A percentile compares a stretch with the other conserved stretches of the same genome.
Conservation (phyloP, 139 green algal species). For the Coccomyxa sp. region DNA sequence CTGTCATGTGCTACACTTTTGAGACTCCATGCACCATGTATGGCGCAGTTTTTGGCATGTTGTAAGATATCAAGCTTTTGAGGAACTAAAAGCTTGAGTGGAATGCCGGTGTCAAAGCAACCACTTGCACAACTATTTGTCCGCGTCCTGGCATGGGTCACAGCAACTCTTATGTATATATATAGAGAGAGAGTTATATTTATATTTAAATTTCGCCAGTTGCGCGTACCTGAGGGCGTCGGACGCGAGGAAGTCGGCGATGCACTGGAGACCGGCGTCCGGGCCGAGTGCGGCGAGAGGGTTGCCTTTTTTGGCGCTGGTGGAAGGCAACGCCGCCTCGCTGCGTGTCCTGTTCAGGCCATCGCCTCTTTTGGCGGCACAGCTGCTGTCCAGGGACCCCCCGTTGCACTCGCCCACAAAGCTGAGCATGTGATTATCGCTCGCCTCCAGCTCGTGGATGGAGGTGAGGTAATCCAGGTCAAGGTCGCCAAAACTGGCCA, state of each 20-base stretch:
- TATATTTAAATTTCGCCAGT: too few relatives aligned
- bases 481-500: not conserved
- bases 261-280: not conserved
- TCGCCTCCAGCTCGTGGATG: conserved; percentile 7
- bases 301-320: not conserved
- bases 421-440: not conserved
- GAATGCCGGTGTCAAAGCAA: too few relatives aligned
- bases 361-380: not conserved
- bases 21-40: too few relatives aligned
- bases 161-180: too few relatives aligned
- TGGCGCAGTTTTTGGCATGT: too few relatives aligned
- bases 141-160: too few relatives aligned
- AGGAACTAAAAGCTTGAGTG: too few relatives aligned
- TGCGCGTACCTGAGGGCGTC: not conserved
- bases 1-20: too few relatives aligned
- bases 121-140: too few relatives aligned
- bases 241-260: not conserved
- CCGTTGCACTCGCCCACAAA: not conserved
- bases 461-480: not conserved
- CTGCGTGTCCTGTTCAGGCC: not conserved
- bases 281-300: not conserved
- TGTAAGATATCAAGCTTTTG: too few relatives aligned
- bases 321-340: not conserved
- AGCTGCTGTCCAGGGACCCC: not conserved
- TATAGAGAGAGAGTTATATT: too few relatives aligned